These are phyloP conservation scores for Trichoderma citrinoviride DNA, from an alignment of 2,329 filamentous ascomycete genomes.

Conservation along the genomic window DNA sequence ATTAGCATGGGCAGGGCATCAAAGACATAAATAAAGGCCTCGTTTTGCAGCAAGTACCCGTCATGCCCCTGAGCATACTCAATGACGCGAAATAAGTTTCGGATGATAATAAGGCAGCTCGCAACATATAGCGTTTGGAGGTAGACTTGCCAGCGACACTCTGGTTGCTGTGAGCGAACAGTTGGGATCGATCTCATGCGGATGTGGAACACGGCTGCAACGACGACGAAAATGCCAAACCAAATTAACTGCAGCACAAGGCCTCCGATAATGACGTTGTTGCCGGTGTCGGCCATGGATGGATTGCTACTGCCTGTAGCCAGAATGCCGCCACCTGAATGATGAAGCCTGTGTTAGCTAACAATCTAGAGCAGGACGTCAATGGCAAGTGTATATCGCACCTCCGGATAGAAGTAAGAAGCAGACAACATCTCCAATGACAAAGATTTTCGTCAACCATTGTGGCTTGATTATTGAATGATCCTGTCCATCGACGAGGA, in stretches of 20 bases:
- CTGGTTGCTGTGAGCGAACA: constrained; percentile 1
- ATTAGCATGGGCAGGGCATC: constrained; percentile 34
- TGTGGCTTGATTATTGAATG: constrained; percentile 35
- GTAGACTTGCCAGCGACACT: constrained; percentile 35
- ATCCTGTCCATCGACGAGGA: constrained; percentile 36
- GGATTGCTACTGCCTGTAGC: background rate
- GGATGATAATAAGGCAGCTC: constrained; percentile 41
- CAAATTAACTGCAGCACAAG: constrained; percentile 56
- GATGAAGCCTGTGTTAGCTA: background rate
- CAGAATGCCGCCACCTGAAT: constrained; percentile 2
- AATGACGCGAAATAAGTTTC: constrained; percentile 47
- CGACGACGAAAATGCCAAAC: constrained; percentile 54
- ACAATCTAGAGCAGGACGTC: background rate
- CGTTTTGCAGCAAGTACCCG: constrained; percentile 41
- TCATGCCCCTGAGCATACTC: constrained; percentile 45
- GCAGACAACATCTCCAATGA: constrained; percentile 52
- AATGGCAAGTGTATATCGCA: background rate
- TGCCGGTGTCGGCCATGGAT: constrained; percentile 35
- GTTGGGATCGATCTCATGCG: constrained; percentile 27
- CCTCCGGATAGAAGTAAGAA: constrained; percentile 36
- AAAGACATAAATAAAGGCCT: constrained; percentile 45
- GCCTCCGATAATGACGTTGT: constrained; percentile 55
- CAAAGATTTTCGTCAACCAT: constrained; percentile 55
- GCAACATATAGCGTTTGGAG: constrained; percentile 39
- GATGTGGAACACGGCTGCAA: constrained; percentile 49